phyloP scores from a whole-genome alignment of 1,284 basidiomycete species.

The Rhodotorula sp. region DNA sequence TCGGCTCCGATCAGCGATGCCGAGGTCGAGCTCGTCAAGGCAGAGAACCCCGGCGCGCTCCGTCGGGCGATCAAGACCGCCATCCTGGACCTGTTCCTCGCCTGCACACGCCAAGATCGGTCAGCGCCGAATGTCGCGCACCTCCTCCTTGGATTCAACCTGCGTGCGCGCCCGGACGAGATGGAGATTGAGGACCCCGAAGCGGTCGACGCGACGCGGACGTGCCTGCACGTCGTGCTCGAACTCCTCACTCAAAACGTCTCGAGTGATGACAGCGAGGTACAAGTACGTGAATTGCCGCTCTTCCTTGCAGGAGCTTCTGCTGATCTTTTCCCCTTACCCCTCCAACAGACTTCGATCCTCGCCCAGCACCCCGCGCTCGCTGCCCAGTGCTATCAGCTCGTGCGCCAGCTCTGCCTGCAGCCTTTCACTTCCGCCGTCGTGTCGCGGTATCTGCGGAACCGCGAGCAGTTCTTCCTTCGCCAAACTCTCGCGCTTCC shows the following conservation, averaged over 20 bases:
- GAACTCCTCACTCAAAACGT: slow-evolving; percentile 71
- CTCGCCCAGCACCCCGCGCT: slow-evolving; percentile 69
- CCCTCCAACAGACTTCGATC: slow-evolving; percentile 51
- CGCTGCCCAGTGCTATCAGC: slow-evolving; percentile 79
- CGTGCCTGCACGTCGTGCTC: slow-evolving; percentile 77
- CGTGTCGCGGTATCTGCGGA: slow-evolving; percentile 82
- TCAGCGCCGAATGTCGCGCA: slow-evolving; percentile 84
- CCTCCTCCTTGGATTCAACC: slow-evolving; percentile 76
- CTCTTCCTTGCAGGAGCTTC: too few relatives aligned
- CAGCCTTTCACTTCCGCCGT: slow-evolving; percentile 79
- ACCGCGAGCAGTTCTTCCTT: slow-evolving; percentile 83
- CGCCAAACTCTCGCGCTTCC: slow-evolving; percentile 75
- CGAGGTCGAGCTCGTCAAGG: slow-evolving; percentile 52
- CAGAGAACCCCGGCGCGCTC: slow-evolving; percentile 47
- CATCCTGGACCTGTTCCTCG: slow-evolving; percentile 81
- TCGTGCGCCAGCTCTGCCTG: slow-evolving; percentile 81
- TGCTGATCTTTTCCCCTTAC: neutral
- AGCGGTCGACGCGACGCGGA: slow-evolving; percentile 65
- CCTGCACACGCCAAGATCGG: slow-evolving; percentile 65
- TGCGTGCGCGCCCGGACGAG: slow-evolving; percentile 52
- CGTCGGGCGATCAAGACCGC: slow-evolving; percentile 71
- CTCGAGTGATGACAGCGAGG: slow-evolving; percentile 56
- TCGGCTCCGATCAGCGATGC: slow-evolving; percentile 29
- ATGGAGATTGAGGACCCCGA: slow-evolving; percentile 54
- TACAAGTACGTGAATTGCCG: slow-evolving; percentile 42